Evolutionary conservation across 2,329 filamentous ascomycete species (phyloP), one percentile per base, ranked within the genome.

Genomic region (Emergomyces pasteurianus): DNA sequence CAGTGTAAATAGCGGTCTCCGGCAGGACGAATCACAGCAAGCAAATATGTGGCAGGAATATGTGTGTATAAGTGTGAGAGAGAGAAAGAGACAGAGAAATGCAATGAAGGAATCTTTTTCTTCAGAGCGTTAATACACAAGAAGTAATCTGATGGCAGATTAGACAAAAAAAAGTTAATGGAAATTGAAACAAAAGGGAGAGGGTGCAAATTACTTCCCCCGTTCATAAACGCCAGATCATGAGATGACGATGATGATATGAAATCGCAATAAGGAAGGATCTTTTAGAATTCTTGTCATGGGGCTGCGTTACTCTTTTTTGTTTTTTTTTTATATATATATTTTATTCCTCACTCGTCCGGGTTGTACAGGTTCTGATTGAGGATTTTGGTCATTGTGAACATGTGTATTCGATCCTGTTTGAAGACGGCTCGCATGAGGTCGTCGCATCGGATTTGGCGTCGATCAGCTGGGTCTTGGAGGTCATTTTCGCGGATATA

Each of bases 311-410:
- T 31, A 52, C 4, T 42, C 18, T 46, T 47, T 21, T 18, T 38
- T 9, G 14, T 5, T 38, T 38, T 12, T 38, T 38, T 12, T 38
- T 12, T 38, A 38, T 38, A 38, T 38, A n/a, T n/a, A n/a, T 3
- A 31, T 31, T 3, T 40, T 16, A 14, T 12, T 46, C 5, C 12
- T 58, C 46, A 64, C 42, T 64, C 64, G 57, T 65, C 63, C 18
- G 89, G 81, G 2, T 88, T 89, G 71, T 95, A 96, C 46, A 97
- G 80, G 70, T 97, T 92, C 72, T 88, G 86, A 64, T 89, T 90
- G 12, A 97, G 84, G 18, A 96, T 84, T 79, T 96, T 96, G 80
- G 96, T 97, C 92, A 99, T 97, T 67, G 90, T 92, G 75, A 99
- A 99, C 94, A 99, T 99, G 75, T 97, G 90, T 57, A 99, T 88